These are phyloP conservation scores for Pseudopithomyces chartarum DNA, from an alignment of 2,329 filamentous ascomycete genomes.

Conservation along the genomic window DNA sequence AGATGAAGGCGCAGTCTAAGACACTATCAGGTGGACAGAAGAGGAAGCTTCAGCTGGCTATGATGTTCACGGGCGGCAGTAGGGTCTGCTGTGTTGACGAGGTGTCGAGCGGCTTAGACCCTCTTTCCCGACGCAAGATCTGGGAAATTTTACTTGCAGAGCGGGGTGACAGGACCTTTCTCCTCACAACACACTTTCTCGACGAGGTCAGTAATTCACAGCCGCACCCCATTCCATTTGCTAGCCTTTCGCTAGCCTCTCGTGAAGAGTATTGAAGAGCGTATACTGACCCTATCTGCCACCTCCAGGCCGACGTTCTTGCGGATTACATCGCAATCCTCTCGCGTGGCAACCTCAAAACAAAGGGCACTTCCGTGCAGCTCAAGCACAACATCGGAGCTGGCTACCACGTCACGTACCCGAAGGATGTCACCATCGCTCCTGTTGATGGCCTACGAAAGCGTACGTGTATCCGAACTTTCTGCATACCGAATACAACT, in stretches of 20 bases:
- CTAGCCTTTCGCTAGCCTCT: background rate
- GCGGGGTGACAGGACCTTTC: constrained; percentile 78
- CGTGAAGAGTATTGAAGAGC: background rate
- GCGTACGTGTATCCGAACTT: constrained; percentile 24
- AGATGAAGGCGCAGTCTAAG: constrained; percentile 71
- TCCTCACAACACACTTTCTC: constrained; percentile 90
- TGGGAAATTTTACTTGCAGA: constrained; percentile 93
- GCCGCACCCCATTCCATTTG: background rate
- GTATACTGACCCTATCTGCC: background rate
- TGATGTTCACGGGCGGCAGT: constrained; percentile 93
- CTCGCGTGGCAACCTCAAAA: constrained; percentile 81
- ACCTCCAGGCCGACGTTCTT: constrained; percentile 70
- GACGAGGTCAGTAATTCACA: constrained; percentile 62
- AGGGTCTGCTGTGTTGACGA: constrained; percentile 90
- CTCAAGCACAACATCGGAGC: constrained; percentile 82
- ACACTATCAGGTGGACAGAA: constrained; percentile 92
- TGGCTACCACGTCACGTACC: constrained; percentile 73
- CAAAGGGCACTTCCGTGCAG: constrained; percentile 81
- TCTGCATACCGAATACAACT: background rate
- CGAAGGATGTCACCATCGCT: constrained; percentile 49
- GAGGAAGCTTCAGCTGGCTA: constrained; percentile 86
- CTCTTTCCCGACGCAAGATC: constrained; percentile 83
- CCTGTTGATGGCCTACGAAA: constrained; percentile 51
- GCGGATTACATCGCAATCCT: constrained; percentile 88
- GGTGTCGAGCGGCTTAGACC: constrained; percentile 86